Conservation (phyloP, 352 stramenopile species). For the Phytophthora sojae region DNA sequence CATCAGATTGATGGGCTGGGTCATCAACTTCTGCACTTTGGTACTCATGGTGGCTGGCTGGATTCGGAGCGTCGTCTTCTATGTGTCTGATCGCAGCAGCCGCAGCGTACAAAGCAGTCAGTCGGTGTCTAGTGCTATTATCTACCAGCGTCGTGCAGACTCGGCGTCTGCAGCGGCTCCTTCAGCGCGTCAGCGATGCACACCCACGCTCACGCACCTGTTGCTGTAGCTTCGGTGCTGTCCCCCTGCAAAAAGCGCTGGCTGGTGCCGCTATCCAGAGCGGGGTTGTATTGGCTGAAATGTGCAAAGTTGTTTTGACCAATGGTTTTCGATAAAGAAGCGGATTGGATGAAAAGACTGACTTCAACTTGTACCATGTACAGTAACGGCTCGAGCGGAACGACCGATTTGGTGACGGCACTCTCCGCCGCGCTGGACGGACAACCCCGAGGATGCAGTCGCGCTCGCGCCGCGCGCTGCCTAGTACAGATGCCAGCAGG, state of each 20-base stretch:
- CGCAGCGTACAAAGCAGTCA: background rate
- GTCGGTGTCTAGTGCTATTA: background rate
- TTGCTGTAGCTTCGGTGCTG: conserved; percentile 13
- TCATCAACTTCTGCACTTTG: conserved; percentile 99
- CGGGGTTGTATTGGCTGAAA: background rate
- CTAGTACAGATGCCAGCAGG: background rate
- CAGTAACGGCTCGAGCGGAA: conserved; percentile 16
- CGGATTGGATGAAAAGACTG: conserved; percentile 26
- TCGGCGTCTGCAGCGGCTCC: background rate
- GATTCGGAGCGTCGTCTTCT: conserved; percentile 15
- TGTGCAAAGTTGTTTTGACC: conserved; percentile 23
- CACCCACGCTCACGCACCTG: conserved; percentile 1
- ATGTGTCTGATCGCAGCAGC: conserved; percentile 16
- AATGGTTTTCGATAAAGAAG: conserved; percentile 2
- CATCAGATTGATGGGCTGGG: conserved; percentile 99
- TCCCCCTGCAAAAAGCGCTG: conserved; percentile 39
- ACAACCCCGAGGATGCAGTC: conserved; percentile 15
- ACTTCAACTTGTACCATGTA: conserved; percentile 40
- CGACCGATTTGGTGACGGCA: conserved; percentile 12
- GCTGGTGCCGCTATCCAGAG: conserved; percentile 3
- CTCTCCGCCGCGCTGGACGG: background rate
- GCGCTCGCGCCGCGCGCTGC: background rate
- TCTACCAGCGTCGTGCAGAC: no score
- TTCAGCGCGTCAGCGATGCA: background rate
- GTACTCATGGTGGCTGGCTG: conserved; percentile 75